phyloP scores from a whole-genome alignment of 768 basidiomycete species.

The Tylopilus sp. region DNA sequence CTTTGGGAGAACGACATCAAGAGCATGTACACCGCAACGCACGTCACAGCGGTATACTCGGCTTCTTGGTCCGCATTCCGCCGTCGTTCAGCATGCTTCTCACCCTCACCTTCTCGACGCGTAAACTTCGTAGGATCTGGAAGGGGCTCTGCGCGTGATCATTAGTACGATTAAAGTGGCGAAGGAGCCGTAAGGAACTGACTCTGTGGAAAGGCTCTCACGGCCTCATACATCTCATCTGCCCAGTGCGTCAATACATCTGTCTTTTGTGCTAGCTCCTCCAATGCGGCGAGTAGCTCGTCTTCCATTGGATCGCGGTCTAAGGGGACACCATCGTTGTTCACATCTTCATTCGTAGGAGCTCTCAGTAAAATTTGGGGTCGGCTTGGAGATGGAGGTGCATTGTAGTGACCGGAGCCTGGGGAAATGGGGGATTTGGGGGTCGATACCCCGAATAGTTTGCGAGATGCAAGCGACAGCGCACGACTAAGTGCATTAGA shows the following conservation, averaged over 20 bases:
- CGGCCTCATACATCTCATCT: constrained; percentile 89
- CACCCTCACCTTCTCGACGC: constrained; percentile 67
- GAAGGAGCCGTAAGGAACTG: constrained; percentile 28
- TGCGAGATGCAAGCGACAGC: constrained; percentile 76
- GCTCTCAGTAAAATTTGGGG: constrained; percentile 46
- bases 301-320: constrained; percentile 75
- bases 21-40: constrained; percentile 86
- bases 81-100: constrained; percentile 63
- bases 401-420: constrained; percentile 36
- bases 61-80: constrained; percentile 76
- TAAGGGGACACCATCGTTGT: constrained; percentile 10
- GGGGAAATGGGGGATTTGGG: constrained; percentile 36
- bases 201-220: constrained; percentile 85
- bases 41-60: constrained; percentile 80
- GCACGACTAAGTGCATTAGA: constrained; percentile 78
- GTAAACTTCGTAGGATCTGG: constrained; percentile 76
- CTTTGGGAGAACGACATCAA: constrained; percentile 91
- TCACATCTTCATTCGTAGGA: constrained; percentile 38
- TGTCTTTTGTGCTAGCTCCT: constrained; percentile 95
- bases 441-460: constrained; percentile 62
- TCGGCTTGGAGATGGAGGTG: constrained; percentile 55
- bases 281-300: constrained; percentile 71
- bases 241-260: constrained; percentile 91
- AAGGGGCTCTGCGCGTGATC: constrained; percentile 56
- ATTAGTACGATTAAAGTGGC: constrained; percentile 1